phyloP scores from a whole-genome alignment of 192 early-diverging fungal species.

The Podila verticillata region DNA sequence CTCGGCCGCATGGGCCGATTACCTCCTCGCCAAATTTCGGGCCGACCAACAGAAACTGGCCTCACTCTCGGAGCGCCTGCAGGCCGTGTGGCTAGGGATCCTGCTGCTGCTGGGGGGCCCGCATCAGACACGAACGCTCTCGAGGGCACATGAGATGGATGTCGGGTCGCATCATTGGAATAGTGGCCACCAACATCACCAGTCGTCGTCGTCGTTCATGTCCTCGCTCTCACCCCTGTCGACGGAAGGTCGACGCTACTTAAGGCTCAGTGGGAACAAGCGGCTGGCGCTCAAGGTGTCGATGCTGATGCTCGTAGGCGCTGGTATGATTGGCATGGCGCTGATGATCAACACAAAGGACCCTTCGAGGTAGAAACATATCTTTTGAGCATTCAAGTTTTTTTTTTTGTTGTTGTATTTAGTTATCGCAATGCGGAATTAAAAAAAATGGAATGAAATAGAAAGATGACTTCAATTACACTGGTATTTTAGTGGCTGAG shows the following conservation, averaged over 20 bases:
- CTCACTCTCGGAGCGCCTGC: constrained; percentile 6
- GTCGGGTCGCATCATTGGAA: neutral
- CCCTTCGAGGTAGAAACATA: neutral
- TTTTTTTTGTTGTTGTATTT: neutral
- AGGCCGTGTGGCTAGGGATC: constrained; percentile 28
- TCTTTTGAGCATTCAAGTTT: neutral
- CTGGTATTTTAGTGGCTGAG: constrained; percentile 17
- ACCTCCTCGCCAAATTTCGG: neutral
- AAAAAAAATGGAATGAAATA: too few species aligned
- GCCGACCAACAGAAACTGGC: constrained; percentile 15
- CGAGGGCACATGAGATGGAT: neutral
- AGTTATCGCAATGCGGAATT: neutral
- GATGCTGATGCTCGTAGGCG: constrained; percentile 13
- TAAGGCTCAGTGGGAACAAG: constrained; percentile 9
- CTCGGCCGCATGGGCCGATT: neutral
- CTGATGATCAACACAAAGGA: constrained; percentile 15
- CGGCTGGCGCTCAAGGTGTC: constrained; percentile 31
- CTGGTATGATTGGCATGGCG: constrained; percentile 37
- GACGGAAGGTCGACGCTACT: neutral
- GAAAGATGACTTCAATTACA: neutral
- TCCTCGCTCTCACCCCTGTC: neutral
- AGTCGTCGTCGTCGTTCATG: neutral
- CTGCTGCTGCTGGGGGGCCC: constrained; percentile 9
- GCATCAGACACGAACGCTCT: neutral
- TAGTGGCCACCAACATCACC: neutral